Evolutionary conservation across 768 basidiomycete species (phyloP).

Genomic region (Mycena vitilis): DNA sequence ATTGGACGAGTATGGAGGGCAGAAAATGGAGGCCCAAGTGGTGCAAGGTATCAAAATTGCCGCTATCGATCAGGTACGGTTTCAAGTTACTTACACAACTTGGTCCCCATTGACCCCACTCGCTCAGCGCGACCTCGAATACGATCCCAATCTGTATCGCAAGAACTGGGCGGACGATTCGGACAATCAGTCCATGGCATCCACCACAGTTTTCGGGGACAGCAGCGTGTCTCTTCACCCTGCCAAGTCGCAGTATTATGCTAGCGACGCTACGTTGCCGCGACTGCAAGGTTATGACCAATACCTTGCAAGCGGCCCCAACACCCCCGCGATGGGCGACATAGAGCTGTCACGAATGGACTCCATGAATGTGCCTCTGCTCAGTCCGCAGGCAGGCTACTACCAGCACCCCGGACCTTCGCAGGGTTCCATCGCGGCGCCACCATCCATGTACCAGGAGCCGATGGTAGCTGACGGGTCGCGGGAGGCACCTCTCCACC

Average conservation of each 20-base stretch:
- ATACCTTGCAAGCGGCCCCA: constrained; percentile 66
- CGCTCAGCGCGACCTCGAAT: constrained; percentile 75
- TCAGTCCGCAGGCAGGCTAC: constrained; percentile 51
- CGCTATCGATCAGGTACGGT: constrained; percentile 75
- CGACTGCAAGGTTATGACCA: constrained; percentile 62
- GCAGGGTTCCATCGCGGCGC: constrained; percentile 52
- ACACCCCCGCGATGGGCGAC: constrained; percentile 43
- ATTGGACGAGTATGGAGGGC: constrained; percentile 82
- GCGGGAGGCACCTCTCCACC: constrained; percentile 73
- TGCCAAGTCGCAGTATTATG: constrained; percentile 55
- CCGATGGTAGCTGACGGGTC: constrained; percentile 49
- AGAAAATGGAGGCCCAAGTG: constrained; percentile 78
- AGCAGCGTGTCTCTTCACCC: constrained; percentile 55
- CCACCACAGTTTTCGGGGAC: constrained; percentile 63
- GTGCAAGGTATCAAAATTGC: constrained; percentile 87
- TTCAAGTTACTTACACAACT: not conserved
- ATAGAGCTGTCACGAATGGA: constrained; percentile 71
- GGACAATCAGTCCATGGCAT: constrained; percentile 84
- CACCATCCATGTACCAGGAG: constrained; percentile 56
- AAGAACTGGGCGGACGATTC: constrained; percentile 92
- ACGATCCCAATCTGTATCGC: constrained; percentile 82
- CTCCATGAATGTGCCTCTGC: constrained; percentile 71
- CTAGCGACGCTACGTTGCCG: constrained; percentile 45
- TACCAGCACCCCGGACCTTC: constrained; percentile 46
- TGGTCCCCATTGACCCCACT: constrained; percentile 6